Evolutionary conservation across 78 protist species (phyloP).

Genomic region (Reticulomyxa filosa): DNA sequence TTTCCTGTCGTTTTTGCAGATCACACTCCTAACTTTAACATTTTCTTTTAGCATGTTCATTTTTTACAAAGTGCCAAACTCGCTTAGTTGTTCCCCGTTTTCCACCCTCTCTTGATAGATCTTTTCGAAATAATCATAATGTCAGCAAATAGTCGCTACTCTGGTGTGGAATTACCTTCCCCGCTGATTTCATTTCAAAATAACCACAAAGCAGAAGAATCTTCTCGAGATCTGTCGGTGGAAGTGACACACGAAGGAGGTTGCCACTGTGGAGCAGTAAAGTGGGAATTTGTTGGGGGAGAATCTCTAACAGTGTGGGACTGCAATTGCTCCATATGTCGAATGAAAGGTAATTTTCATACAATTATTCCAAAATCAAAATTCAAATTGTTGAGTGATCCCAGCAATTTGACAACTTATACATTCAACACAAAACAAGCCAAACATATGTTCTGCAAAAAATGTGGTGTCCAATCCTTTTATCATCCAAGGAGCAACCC

Average conservation of each 20-base stretch:
- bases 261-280: constrained; percentile 19
- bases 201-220: too few species aligned
- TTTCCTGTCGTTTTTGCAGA: too few species aligned
- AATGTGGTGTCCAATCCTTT: constrained; percentile 21
- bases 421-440: constrained; percentile 14
- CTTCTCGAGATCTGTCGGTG: too few species aligned
- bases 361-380: background rate
- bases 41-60: too few species aligned
- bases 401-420: background rate
- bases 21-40: too few species aligned
- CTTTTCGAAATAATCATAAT: too few species aligned
- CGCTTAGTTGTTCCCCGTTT: too few species aligned
- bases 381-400: background rate
- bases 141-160: too few species aligned
- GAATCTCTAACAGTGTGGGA: background rate
- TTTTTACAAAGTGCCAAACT: too few species aligned
- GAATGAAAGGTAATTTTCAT: constrained; percentile 10
- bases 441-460: constrained; percentile 22
- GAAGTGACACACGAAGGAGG: constrained; percentile 9
- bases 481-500: constrained; percentile 26
- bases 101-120: too few species aligned
- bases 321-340: constrained; percentile 29
- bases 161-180: too few species aligned
- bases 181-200: too few species aligned
- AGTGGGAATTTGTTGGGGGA: background rate